Evolutionary conservation across 306 rosid species (phyloP).

Genomic region (Pyrus betulifolia): DNA sequence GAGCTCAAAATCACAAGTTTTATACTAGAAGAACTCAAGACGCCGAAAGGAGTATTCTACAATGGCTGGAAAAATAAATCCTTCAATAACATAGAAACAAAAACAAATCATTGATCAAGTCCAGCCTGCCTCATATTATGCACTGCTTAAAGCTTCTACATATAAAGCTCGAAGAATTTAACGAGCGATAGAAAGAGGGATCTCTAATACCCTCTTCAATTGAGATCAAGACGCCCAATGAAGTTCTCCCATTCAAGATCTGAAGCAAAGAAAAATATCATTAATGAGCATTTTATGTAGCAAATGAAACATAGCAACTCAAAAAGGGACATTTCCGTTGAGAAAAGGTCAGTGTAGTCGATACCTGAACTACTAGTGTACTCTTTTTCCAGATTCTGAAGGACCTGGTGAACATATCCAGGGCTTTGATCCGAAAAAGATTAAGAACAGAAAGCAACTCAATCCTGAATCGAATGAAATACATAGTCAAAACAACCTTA

Average conservation of each 20-base stretch:
- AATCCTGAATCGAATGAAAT: conserved; percentile 38
- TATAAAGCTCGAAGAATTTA: background rate
- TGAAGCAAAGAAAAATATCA: conserved; percentile 18
- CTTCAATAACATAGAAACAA: too few species aligned
- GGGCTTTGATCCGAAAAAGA: conserved; percentile 38
- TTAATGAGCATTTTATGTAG: conserved; percentile 10
- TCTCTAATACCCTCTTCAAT: conserved; percentile 17
- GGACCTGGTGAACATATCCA: conserved; percentile 26
- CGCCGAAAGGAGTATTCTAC: too few species aligned
- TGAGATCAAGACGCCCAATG: conserved; percentile 16
- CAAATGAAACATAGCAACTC: background rate
- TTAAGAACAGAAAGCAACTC: conserved; percentile 34
- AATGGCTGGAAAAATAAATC: too few species aligned
- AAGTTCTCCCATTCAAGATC: conserved; percentile 21
- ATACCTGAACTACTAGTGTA: conserved; percentile 28
- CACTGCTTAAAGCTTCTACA: background rate
- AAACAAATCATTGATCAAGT: background rate
- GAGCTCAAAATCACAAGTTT: too few species aligned
- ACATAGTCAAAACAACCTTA: conserved; percentile 28
- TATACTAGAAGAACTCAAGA: too few species aligned
- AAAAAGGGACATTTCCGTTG: background rate
- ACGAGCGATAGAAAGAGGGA: background rate
- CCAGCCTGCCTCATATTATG: background rate
- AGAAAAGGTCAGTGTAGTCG: conserved; percentile 1
- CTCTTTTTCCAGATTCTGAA: conserved; percentile 19